A percentile compares a stretch with the other conserved stretches of the same genome.
These are phyloP conservation scores for Penicillium macrosclerotiorum DNA, from an alignment of 495 filamentous ascomycete species.

Conservation along the genomic window DNA sequence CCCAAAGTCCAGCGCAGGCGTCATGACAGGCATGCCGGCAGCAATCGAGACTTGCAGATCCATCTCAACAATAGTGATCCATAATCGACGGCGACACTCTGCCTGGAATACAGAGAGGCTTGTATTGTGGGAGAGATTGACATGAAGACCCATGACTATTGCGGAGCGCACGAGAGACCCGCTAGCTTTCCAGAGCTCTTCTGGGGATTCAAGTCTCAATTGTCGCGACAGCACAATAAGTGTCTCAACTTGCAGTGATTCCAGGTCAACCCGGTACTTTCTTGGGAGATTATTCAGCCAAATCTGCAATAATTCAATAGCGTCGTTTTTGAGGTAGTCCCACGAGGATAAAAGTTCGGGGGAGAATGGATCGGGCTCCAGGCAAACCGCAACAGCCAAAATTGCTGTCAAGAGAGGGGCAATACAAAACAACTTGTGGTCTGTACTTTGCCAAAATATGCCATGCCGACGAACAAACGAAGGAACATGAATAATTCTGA, in stretches of 20 bases:
- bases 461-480: constrained; percentile 22
- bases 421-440: constrained; percentile 11
- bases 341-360: constrained; percentile 35
- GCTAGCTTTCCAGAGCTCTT: constrained; percentile 54
- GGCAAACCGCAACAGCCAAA: constrained; percentile 18
- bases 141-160: constrained; percentile 60
- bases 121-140: constrained; percentile 39
- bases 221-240: constrained; percentile 45
- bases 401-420: constrained; percentile 22
- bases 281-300: constrained; percentile 35
- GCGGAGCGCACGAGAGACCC: constrained; percentile 55
- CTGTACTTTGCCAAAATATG: constrained; percentile 15
- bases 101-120: constrained; percentile 28
- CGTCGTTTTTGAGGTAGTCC: constrained; percentile 28
- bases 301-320: constrained; percentile 19
- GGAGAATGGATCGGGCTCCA: constrained; percentile 23
- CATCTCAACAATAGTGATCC: constrained; percentile 45
- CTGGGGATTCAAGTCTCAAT: constrained; percentile 36
- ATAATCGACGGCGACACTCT: constrained; percentile 40
- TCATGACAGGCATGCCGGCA: constrained; percentile 39
- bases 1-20: constrained; percentile 26
- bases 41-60: constrained; percentile 39
- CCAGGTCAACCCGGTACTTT: constrained; percentile 40
- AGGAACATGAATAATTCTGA: constrained; percentile 27
- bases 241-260: constrained; percentile 22